A percentile compares a stretch with the other conserved stretches of the same genome.
Evolutionary conservation across 805 yeast species (phyloP).

Genomic region (Martiniozyma abietophila): DNA sequence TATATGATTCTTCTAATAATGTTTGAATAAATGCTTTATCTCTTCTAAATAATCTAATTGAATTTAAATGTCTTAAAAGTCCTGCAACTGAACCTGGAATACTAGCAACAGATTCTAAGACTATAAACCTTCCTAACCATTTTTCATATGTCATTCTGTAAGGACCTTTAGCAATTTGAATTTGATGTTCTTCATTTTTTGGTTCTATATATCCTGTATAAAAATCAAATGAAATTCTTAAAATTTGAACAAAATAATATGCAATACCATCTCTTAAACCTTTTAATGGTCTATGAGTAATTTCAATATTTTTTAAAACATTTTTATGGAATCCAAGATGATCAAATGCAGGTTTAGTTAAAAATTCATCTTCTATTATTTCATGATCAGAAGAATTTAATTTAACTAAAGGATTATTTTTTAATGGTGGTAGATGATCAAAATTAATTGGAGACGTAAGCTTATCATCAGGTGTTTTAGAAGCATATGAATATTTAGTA

Average conservation of each 20-base stretch:
- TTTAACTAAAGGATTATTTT: constrained; percentile 11
- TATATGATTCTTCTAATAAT: constrained; percentile 64
- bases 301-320: constrained; percentile 33
- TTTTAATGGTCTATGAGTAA: constrained; percentile 43
- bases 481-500: no score
- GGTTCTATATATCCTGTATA: constrained; percentile 61
- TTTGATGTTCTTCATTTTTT: constrained; percentile 25
- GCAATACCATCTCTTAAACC: constrained; percentile 45
- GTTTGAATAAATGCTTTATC: constrained; percentile 74
- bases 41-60: constrained; percentile 49
- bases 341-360: constrained; percentile 29
- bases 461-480: no score
- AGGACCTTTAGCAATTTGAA: constrained; percentile 20
- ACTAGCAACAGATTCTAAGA: constrained; percentile 66
- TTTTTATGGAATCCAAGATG: constrained; percentile 33
- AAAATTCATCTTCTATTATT: constrained; percentile 12
- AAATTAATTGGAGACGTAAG: no score
- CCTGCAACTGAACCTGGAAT: constrained; percentile 79
- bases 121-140: constrained; percentile 56
- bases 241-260: constrained; percentile 31
- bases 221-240: constrained; percentile 45
- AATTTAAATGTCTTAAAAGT: constrained; percentile 58
- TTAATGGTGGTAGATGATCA: constrained; percentile 11
- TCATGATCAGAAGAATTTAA: constrained; percentile 9
- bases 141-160: constrained; percentile 50